Evolutionary conservation across 1,284 basidiomycete genomes (phyloP).

Genomic region (Ceratorhiza oryzae-sativae): DNA sequence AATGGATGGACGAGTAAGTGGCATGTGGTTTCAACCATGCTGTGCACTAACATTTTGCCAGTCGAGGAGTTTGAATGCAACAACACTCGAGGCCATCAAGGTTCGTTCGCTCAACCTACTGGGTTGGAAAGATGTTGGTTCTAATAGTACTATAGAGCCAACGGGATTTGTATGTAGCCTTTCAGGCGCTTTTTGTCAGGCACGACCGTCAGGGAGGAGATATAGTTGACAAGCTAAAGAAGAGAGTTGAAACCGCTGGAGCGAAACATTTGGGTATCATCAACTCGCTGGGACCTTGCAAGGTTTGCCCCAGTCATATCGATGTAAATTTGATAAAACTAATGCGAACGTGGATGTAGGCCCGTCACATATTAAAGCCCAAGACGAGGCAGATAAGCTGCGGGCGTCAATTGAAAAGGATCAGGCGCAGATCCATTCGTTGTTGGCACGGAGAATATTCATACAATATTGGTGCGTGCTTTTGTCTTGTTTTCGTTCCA

Average conservation of each 20-base stretch:
- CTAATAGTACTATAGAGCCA: no score
- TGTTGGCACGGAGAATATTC: constrained; percentile 78
- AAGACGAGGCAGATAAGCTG: constrained; percentile 80
- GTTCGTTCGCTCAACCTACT: constrained; percentile 51
- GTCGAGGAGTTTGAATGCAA: constrained; percentile 22
- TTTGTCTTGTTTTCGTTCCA: not conserved
- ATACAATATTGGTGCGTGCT: constrained; percentile 76
- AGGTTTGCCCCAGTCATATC: constrained; percentile 38
- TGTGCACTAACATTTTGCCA: constrained; percentile 65
- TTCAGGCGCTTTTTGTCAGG: constrained; percentile 82
- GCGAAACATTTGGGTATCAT: constrained; percentile 41
- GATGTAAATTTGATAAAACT: not conserved
- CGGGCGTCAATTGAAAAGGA: constrained; percentile 74
- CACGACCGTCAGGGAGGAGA: constrained; percentile 85
- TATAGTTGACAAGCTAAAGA: constrained; percentile 83
- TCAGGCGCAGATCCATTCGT: constrained; percentile 71
- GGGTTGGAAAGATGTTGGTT: no score
- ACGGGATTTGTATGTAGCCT: constrained; percentile 85
- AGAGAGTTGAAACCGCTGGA: constrained; percentile 69
- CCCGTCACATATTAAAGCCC: constrained; percentile 6
- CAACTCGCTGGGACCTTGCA: constrained; percentile 73
- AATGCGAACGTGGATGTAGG: not conserved
- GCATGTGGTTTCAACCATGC: constrained; percentile 46
- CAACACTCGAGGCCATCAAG: constrained; percentile 75
- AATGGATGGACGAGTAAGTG: constrained; percentile 78